Conservation (phyloP, 139 green algal species). For the Chlamydomonas sphaeroides region DNA sequence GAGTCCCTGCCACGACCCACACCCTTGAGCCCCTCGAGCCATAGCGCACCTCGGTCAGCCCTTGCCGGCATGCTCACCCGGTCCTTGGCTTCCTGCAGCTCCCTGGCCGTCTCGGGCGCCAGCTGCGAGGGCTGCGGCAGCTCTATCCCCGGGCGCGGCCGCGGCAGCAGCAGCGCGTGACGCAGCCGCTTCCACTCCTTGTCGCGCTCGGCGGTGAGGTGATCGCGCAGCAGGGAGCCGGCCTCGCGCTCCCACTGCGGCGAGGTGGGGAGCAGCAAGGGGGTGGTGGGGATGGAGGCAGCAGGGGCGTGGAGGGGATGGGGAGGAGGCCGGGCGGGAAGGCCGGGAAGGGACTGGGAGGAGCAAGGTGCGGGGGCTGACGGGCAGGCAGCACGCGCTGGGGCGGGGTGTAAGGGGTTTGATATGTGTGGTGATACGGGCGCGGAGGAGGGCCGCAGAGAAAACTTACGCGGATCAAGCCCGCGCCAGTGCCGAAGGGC, state of each 20-base stretch:
- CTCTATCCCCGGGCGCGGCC: neutral
- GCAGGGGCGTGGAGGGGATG: too few species aligned
- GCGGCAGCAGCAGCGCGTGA: neutral
- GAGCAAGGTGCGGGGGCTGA: too few species aligned
- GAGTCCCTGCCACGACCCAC: too few species aligned
- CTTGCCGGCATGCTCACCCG: too few species aligned
- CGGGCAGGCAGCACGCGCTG: too few species aligned
- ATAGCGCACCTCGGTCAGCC: too few species aligned
- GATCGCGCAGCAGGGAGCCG: neutral
- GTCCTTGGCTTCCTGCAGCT: too few species aligned
- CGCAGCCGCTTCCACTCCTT: slow-evolving; percentile 38
- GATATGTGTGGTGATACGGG: too few species aligned
- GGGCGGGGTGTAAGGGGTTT: too few species aligned
- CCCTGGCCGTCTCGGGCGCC: neutral
- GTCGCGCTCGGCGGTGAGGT: slow-evolving; percentile 17
- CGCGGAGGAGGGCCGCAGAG: too few species aligned
- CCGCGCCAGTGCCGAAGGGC: slow-evolving; percentile 14
- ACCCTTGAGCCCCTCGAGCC: too few species aligned
- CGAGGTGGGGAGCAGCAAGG: too few species aligned
- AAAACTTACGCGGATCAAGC: neutral
- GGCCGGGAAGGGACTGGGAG: neutral
- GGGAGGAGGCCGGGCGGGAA: neutral
- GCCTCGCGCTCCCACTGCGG: slow-evolving; percentile 37
- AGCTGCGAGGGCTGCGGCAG: neutral
- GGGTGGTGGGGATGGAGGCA: neutral